Percentiles rank a stretch among this genome's conserved stretches.
Conservation (phyloP, 2,329 filamentous ascomycete genomes). For the Pseudogymnoascus sp. region DNA sequence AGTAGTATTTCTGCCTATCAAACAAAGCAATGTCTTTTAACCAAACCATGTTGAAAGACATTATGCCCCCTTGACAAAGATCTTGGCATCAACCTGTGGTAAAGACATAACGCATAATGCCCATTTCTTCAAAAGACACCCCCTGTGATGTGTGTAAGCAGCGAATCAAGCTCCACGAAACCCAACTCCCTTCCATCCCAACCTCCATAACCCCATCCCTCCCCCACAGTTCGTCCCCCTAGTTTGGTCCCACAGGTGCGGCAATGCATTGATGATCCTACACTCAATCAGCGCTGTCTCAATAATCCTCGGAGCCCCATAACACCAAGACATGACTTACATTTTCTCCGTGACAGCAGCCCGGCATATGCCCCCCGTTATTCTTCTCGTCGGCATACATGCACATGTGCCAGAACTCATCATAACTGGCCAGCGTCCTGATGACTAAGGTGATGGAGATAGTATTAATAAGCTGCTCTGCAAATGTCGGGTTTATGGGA, state of each 20-base stretch:
- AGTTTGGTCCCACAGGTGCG: not conserved
- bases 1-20: not conserved
- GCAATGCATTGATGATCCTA: not conserved
- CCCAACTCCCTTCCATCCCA: not conserved
- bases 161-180: not conserved
- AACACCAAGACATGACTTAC: not conserved
- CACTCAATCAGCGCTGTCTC: not conserved
- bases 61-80: not conserved
- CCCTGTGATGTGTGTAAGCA: not conserved
- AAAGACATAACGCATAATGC: not conserved
- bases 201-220: not conserved
- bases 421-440: not conserved
- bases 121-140: not conserved
- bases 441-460: not conserved
- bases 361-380: not conserved
- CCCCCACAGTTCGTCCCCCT: too few relatives aligned
- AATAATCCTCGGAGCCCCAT: not conserved
- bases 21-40: not conserved
- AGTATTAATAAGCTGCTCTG: not conserved
- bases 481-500: too few relatives aligned
- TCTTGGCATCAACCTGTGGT: not conserved
- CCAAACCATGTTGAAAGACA: not conserved
- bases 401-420: not conserved
- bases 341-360: slow-evolving; percentile 4
- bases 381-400: not conserved